Percentiles rank a stretch among this genome's conserved stretches.
phyloP scores from a whole-genome alignment of 805 yeast genomes.

The Kodamaea lidongshanica region DNA sequence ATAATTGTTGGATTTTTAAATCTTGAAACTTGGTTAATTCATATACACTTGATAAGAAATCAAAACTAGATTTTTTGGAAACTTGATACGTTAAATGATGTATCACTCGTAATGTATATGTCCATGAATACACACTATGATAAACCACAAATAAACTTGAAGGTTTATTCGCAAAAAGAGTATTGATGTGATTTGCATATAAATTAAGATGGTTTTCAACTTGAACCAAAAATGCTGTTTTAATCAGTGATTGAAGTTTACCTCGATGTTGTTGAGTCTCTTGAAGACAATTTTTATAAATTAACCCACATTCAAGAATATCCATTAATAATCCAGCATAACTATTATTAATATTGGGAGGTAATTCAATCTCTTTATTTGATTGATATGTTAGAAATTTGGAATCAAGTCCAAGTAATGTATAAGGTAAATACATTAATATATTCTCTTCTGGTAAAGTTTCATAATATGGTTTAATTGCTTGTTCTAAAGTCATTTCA shows the following conservation, averaged over 20 bases:
- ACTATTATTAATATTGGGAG: slow-evolving; percentile 49
- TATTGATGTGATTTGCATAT: slow-evolving; percentile 34
- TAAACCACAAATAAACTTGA: slow-evolving; percentile 31
- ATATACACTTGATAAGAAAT: slow-evolving; percentile 49
- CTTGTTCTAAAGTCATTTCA: slow-evolving; percentile 10
- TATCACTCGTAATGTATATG: slow-evolving; percentile 53
- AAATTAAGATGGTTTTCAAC: slow-evolving; percentile 33
- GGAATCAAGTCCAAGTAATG: slow-evolving; percentile 59
- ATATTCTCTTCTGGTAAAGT: slow-evolving; percentile 22
- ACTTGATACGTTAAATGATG: slow-evolving; percentile 36
- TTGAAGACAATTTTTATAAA: slow-evolving; percentile 45
- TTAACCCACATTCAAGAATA: slow-evolving; percentile 65
- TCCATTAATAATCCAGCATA: slow-evolving; percentile 49
- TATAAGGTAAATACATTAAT: slow-evolving; percentile 36
- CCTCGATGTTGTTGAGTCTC: slow-evolving; percentile 22
- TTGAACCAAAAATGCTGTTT: slow-evolving; percentile 53
- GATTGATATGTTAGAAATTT: slow-evolving; percentile 42
- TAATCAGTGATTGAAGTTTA: slow-evolving; percentile 43
- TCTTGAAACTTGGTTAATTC: slow-evolving; percentile 62
- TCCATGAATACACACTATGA: slow-evolving; percentile 42
- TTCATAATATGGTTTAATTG: slow-evolving; percentile 24
- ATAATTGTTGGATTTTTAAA: slow-evolving; percentile 35
- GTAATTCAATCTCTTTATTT: slow-evolving; percentile 36
- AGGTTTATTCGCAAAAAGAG: slow-evolving; percentile 22
- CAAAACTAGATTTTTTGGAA: slow-evolving; percentile 36